These are phyloP conservation scores for Tetrapisispora nanseiensis DNA, from an alignment of 805 yeast genomes.

Conservation along the genomic window DNA sequence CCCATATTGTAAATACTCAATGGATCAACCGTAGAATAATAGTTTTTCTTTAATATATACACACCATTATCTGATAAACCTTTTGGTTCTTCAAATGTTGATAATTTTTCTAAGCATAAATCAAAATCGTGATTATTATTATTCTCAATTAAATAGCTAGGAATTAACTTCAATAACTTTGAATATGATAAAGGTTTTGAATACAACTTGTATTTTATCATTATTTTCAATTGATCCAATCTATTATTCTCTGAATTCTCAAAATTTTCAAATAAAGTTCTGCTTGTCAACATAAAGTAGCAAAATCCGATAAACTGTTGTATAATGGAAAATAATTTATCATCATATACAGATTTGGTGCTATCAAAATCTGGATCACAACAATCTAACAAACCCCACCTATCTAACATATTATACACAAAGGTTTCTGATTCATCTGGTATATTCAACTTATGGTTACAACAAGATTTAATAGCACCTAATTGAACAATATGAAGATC, in stretches of 20 bases:
- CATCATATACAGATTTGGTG: constrained; percentile 39
- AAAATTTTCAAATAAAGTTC: constrained; percentile 45
- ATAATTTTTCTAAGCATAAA: constrained; percentile 43
- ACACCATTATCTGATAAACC: constrained; percentile 61
- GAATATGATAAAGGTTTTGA: constrained; percentile 48
- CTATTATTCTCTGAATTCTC: constrained; percentile 26
- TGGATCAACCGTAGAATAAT: constrained; percentile 47
- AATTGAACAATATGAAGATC: constrained; percentile 69
- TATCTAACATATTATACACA: constrained; percentile 41
- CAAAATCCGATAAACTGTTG: constrained; percentile 73
- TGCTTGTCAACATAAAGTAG: constrained; percentile 61
- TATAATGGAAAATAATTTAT: constrained; percentile 46
- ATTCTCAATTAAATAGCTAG: constrained; percentile 30
- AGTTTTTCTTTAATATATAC: constrained; percentile 44
- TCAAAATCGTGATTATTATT: constrained; percentile 34
- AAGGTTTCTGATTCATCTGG: background rate
- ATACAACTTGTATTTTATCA: constrained; percentile 43
- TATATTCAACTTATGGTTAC: background rate
- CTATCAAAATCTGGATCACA: constrained; percentile 28
- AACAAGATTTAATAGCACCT: constrained; percentile 26
- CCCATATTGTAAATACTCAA: constrained; percentile 38
- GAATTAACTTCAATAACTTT: constrained; percentile 31
- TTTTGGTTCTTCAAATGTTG: constrained; percentile 53
- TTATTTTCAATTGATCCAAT: constrained; percentile 28
- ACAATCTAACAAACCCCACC: constrained; percentile 54